Conservation (phyloP, 2,329 filamentous ascomycete species). For the Hypocrella siamensis region DNA sequence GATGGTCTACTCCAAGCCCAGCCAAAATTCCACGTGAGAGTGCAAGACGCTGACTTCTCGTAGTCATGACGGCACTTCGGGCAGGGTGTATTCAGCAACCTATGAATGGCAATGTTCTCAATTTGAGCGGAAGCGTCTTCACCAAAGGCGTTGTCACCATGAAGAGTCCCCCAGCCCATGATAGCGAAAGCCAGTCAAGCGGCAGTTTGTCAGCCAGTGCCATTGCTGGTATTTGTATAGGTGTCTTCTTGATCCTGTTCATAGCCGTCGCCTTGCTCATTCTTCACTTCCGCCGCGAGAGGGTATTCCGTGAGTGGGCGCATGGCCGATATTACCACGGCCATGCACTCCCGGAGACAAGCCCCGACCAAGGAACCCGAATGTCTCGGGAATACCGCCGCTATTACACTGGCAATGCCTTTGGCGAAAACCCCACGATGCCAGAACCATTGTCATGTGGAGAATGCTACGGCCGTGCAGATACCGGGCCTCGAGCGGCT, state of each 20-base stretch:
- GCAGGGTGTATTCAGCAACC: slow-evolving; percentile 32
- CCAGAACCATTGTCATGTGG: slow-evolving; percentile 16
- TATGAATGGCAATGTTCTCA: slow-evolving; percentile 17
- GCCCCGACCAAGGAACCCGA: slow-evolving; percentile 12
- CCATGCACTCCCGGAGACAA: slow-evolving; percentile 8
- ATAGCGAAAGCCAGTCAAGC: slow-evolving; percentile 11
- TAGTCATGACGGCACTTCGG: slow-evolving; percentile 30
- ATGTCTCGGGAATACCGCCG: slow-evolving; percentile 10
- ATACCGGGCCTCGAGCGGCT: slow-evolving; percentile 13
- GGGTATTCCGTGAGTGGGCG: slow-evolving; percentile 11
- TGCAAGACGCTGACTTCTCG: no score
- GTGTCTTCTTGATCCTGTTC: slow-evolving; percentile 25
- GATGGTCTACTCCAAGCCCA: no score
- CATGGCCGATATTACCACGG: slow-evolving; percentile 4
- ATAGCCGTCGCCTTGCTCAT: slow-evolving; percentile 26
- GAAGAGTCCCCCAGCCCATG: slow-evolving; percentile 12
- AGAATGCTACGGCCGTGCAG: slow-evolving; percentile 24
- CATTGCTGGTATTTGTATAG: slow-evolving; percentile 38
- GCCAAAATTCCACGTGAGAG: no score
- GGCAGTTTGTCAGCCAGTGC: slow-evolving; percentile 27
- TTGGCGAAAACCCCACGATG: slow-evolving; percentile 9
- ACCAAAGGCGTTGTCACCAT: slow-evolving; percentile 20
- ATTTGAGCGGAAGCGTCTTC: slow-evolving; percentile 28
- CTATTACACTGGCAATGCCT: slow-evolving; percentile 8
- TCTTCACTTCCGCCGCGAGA: slow-evolving; percentile 31